Evolutionary conservation across 306 rosid genomes (phyloP), one percentile per base, ranked within the genome.

Genomic region (Boehmeria nivea): DNA sequence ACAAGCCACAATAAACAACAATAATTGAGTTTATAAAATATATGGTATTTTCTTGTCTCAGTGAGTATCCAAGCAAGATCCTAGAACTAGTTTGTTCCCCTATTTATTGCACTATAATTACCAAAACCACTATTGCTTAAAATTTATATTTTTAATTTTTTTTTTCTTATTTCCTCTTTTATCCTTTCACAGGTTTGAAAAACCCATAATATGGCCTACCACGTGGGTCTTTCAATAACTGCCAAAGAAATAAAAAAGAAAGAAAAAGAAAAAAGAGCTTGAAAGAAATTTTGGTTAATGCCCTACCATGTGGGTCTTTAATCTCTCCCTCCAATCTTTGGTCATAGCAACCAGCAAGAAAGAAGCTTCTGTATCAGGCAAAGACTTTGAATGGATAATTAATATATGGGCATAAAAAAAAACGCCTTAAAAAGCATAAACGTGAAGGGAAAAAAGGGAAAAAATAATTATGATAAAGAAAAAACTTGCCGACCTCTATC

Each of bases 281-380:
- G n/a, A n/a, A n/a, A n/a, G 3, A 28, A 28, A 28, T 28, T 28
- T 28, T 1, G 18, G 8, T 5, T 48, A 38, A 49, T 26, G 50
- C 64, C 43, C 43, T 40, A 27, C 9, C 45, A 24, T 44, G 56
- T 53, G 34, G 67, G 61, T 51, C 17, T 34, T n/a, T n/a, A n/a
- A n/a, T n/a, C n/a, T n/a, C n/a, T n/a, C n/a, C n/a, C n/a, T n/a
- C n/a, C n/a, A n/a, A n/a, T n/a, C n/a, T n/a, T n/a, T n/a, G n/a
- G n/a, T n/a, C n/a, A n/a, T n/a, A n/a, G n/a, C n/a, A n/a, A n/a
- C n/a, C n/a, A n/a, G n/a, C n/a, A n/a, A n/a, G n/a, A n/a, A n/a
- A n/a, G n/a, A n/a, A n/a, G n/a, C n/a, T n/a, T n/a, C n/a, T n/a
- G n/a, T n/a, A n/a, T n/a, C n/a, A n/a, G n/a, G n/a, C n/a, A n/a